phyloP scores from a whole-genome alignment of 2,329 filamentous ascomycete genomes.

The Coniella lustricola region DNA sequence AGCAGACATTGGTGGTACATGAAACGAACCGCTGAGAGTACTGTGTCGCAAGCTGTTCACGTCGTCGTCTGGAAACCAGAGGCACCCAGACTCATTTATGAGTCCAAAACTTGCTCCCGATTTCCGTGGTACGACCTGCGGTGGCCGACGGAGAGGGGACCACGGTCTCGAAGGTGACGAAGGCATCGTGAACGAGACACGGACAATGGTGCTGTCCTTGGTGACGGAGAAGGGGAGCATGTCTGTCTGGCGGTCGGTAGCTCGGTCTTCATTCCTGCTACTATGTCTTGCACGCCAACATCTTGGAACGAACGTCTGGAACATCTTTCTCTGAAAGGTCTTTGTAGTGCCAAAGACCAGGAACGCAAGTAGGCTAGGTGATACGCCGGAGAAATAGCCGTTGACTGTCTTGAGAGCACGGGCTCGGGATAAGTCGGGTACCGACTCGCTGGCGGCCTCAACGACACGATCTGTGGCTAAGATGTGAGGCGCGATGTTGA shows the following conservation, averaged over 20 bases:
- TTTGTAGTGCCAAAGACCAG: slow-evolving; percentile 23
- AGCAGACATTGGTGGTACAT: background rate
- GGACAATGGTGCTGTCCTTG: background rate
- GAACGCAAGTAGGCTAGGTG: slow-evolving; percentile 20
- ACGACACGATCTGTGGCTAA: slow-evolving; percentile 21
- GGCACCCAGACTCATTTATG: slow-evolving; percentile 4
- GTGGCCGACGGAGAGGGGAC: background rate
- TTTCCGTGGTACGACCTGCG: background rate
- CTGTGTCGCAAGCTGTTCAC: slow-evolving; percentile 1
- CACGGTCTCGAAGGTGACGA: background rate
- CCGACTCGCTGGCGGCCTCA: slow-evolving; percentile 26
- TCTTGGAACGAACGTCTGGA: slow-evolving; percentile 16
- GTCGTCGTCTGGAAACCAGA: slow-evolving; percentile 1
- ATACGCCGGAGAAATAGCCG: slow-evolving; percentile 23
- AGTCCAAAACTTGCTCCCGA: background rate
- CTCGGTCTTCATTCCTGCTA: background rate
- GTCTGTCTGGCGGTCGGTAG: background rate
- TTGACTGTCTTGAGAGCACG: slow-evolving; percentile 13
- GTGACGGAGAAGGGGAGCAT: slow-evolving; percentile 1
- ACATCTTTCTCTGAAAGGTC: slow-evolving; percentile 19
- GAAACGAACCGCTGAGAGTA: slow-evolving; percentile 9
- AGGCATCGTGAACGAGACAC: background rate
- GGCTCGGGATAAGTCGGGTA: slow-evolving; percentile 7
- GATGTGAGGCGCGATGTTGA: slow-evolving; percentile 6
- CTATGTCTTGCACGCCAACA: background rate